Evolutionary conservation across 148 eudicot genomes (phyloP), one percentile per base, ranked within the genome.

Genomic region (Rhododendron molle): DNA sequence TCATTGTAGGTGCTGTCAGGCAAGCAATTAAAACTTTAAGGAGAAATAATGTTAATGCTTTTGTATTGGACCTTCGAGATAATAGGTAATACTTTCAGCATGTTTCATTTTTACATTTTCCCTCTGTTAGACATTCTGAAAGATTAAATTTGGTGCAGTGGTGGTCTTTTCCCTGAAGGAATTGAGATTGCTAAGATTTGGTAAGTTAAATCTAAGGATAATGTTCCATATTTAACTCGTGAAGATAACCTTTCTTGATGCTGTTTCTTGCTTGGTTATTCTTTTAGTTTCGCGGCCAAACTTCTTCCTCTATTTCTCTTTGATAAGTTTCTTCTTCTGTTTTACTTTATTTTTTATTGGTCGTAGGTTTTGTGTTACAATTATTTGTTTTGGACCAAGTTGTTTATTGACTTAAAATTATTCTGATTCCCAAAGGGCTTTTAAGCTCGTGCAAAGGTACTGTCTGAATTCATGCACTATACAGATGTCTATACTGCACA

Each of bases 121-220:
- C 44, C 30, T 72, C 43, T 38, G 54, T 72, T 76, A 73, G 85
- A 77, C 46, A 83, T 82, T 69, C 80, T 87, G 79, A 93, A 85
- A 83, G 90, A 47, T 54, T 54, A 86, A 32, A 56, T 86, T 87
- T 91, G 86, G 83, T 91, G 93, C 98, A 97, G 99, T 87, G 99
- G 99, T 85, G 99, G 99, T 83, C 96, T 95, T 67, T 97, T 97
- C 83, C 99, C 98, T 13, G 98, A 97, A 91, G 99, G 99, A 81
- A 91, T 97, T 83, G 98, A 97, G 89, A 92, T 93, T 80, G 97
- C 99, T 84, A 93, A 93, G 90, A 92, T 97, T 16, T 97, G 99
- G 99, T 97, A 89, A 93, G 98, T 47, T 86, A 74, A 80, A 23
- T 78, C 77, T 23, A 71, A 21, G 58, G 28, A 69, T 40, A 56